These are phyloP conservation scores for Elongisporangium senticosum DNA, from an alignment of 352 stramenopile genomes.

Conservation along the genomic window DNA sequence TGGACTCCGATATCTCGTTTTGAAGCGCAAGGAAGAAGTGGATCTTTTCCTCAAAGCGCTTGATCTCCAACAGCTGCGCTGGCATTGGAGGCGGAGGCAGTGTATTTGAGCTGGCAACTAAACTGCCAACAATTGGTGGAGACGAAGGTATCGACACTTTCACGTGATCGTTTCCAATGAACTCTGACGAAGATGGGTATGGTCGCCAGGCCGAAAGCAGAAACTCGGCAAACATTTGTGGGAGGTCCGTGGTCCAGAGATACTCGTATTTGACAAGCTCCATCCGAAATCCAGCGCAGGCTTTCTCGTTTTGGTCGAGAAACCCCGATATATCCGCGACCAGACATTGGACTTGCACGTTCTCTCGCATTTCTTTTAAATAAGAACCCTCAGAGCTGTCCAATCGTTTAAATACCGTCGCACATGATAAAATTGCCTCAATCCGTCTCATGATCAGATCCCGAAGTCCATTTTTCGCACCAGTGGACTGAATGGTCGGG, in stretches of 20 bases:
- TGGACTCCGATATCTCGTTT: slow-evolving; percentile 87
- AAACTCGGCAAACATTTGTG: slow-evolving; percentile 86
- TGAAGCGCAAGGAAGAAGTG: slow-evolving; percentile 84
- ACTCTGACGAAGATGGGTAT: slow-evolving; percentile 11
- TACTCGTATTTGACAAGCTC: slow-evolving; percentile 90
- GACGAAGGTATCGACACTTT: neutral
- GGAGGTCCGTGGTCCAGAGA: slow-evolving; percentile 88
- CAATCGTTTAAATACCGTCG: slow-evolving; percentile 77
- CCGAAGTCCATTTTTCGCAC: slow-evolving; percentile 43
- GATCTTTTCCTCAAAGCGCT: slow-evolving; percentile 89
- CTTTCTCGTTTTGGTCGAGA: slow-evolving; percentile 72
- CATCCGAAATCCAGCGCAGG: slow-evolving; percentile 46
- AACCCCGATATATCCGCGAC: slow-evolving; percentile 80
- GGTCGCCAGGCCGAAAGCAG: slow-evolving; percentile 57
- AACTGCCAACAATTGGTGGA: neutral
- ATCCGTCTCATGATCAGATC: slow-evolving; percentile 62
- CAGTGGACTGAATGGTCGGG: slow-evolving; percentile 47
- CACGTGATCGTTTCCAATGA: neutral
- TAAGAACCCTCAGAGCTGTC: slow-evolving; percentile 86
- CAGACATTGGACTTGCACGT: slow-evolving; percentile 66
- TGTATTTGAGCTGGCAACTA: neutral
- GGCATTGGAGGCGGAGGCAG: slow-evolving; percentile 48
- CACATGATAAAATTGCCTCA: slow-evolving; percentile 59
- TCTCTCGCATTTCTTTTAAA: slow-evolving; percentile 86
- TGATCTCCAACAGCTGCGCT: slow-evolving; percentile 68